Conservation (phyloP, 2,329 filamentous ascomycete species). For the Paracoccidioides lutzii region DNA sequence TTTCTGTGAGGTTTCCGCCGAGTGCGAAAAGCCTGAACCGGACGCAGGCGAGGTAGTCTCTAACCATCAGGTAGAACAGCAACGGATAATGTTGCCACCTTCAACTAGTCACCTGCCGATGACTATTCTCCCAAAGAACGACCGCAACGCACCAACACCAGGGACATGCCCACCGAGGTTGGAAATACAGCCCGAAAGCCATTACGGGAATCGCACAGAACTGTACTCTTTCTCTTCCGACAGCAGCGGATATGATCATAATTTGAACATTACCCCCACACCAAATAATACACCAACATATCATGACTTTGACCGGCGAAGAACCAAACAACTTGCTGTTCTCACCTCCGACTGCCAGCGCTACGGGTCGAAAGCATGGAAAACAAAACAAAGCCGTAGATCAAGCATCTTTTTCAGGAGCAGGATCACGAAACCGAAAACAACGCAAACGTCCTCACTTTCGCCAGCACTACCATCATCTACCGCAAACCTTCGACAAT, state of each 20-base stretch:
- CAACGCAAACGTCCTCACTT: not conserved
- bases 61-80: not conserved
- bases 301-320: not conserved
- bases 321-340: not conserved
- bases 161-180: not conserved
- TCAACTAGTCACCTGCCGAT: not conserved
- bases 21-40: not conserved
- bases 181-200: not conserved
- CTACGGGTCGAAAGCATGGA: not conserved
- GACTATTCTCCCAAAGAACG: not conserved
- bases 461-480: not conserved
- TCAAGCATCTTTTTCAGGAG: not conserved
- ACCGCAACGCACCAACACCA: not conserved
- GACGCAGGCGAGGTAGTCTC: not conserved
- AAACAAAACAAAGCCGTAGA: not conserved
- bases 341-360: constrained; percentile 1
- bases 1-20: not conserved
- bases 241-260: not conserved
- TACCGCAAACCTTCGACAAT: not conserved
- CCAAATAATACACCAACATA: not conserved
- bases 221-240: not conserved
- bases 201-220: not conserved
- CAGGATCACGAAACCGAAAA: not conserved
- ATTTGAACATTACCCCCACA: not conserved
- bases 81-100: not conserved